Conservation (phyloP, 2,329 filamentous ascomycete species). For the Fusarium begoniae region DNA sequence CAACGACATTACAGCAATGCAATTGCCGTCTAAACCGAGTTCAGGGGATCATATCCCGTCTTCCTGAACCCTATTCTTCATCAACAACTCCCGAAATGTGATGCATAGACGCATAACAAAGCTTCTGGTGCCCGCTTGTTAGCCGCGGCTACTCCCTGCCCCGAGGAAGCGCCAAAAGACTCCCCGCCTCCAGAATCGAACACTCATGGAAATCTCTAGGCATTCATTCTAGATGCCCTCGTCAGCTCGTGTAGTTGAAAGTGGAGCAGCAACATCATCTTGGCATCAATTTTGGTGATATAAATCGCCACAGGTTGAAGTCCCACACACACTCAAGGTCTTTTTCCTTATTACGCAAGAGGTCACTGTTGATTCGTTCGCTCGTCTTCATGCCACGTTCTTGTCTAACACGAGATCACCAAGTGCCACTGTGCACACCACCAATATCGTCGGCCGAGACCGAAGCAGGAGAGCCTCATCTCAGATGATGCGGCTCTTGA, state of each 20-base stretch:
- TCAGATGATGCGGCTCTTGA: constrained; percentile 29
- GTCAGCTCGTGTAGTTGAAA: constrained; percentile 19
- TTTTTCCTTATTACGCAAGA: constrained; percentile 16
- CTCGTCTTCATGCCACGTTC: constrained; percentile 10
- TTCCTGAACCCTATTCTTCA: neutral
- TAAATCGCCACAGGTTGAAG: constrained; percentile 20
- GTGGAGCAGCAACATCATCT: constrained; percentile 21
- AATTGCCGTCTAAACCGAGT: neutral
- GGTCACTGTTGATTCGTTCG: constrained; percentile 12
- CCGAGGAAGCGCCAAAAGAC: constrained; percentile 27
- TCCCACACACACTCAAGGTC: constrained; percentile 10
- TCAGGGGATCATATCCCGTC: neutral
- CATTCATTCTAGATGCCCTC: constrained; percentile 8
- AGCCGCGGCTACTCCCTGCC: constrained; percentile 20
- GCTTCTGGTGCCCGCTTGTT: neutral
- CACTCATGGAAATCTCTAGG: constrained; percentile 7
- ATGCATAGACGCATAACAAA: constrained; percentile 7
- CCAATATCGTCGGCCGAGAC: constrained; percentile 20
- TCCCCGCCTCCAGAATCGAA: constrained; percentile 19
- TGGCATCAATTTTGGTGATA: constrained; percentile 6
- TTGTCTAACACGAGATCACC: constrained; percentile 15
- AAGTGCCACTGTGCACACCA: constrained; percentile 8
- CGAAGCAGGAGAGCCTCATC: constrained; percentile 30
- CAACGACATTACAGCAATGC: neutral
- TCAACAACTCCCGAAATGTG: constrained; percentile 1